Conservation (phyloP, 2,329 filamentous ascomycete genomes). For the Pleomassaria siparia region DNA sequence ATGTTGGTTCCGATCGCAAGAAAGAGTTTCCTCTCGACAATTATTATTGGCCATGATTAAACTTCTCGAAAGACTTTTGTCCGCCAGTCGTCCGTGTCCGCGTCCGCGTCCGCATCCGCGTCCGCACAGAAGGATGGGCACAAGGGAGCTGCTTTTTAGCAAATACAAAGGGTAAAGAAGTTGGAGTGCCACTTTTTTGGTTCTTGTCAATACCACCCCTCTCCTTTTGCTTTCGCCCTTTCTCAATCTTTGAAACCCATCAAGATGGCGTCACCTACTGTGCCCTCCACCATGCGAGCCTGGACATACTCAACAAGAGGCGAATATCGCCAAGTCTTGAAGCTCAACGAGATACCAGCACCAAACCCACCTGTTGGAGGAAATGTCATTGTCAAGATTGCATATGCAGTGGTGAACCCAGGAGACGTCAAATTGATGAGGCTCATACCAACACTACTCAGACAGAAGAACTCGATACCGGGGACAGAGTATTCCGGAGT, state of each 20-base stretch:
- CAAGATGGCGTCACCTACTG: constrained; percentile 3
- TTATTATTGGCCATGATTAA: too few species aligned
- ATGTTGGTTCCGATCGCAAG: neutral
- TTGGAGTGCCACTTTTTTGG: too few species aligned
- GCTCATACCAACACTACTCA: constrained; percentile 41
- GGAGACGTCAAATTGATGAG: constrained; percentile 43
- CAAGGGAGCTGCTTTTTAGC: too few species aligned
- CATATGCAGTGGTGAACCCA: constrained; percentile 46
- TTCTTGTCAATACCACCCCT: neutral
- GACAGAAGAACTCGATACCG: constrained; percentile 39
- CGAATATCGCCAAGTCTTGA: constrained; percentile 10
- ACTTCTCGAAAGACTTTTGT: neutral
- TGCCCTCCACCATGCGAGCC: constrained; percentile 15
- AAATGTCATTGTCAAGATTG: constrained; percentile 22
- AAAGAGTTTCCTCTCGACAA: too few species aligned
- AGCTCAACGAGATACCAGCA: constrained; percentile 5
- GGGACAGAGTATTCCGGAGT: constrained; percentile 45
- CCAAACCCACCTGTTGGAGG: constrained; percentile 5
- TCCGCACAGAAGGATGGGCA: too few species aligned
- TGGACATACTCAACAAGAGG: constrained; percentile 14
- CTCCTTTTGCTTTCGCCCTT: neutral
- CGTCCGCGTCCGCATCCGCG: too few species aligned
- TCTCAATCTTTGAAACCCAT: neutral
- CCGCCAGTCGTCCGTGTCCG: constrained; percentile 1
- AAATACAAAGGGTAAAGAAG: too few species aligned